Conservation (phyloP, 148 eudicot species). For the Vaccinium corymbosum region DNA sequence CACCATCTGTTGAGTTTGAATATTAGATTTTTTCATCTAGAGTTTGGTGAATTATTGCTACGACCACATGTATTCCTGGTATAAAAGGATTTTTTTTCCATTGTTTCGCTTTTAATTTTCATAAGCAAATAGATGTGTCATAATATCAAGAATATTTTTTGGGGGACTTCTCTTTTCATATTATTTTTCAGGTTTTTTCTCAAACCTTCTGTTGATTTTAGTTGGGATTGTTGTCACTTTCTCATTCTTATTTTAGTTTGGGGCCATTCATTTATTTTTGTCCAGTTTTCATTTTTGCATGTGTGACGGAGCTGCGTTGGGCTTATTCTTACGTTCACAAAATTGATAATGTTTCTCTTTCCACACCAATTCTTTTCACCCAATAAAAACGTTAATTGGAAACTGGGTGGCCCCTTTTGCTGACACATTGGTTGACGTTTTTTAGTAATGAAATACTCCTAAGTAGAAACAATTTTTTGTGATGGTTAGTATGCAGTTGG, state of each 20-base stretch:
- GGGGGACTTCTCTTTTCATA: background rate
- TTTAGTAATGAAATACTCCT: no score
- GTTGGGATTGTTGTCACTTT: background rate
- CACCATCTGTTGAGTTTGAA: background rate
- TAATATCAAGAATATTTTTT: no score
- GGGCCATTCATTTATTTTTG: background rate
- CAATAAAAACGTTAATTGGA: no score
- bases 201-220: background rate
- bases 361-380: no score
- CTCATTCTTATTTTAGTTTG: background rate
- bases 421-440: no score
- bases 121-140: background rate
- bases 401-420: no score
- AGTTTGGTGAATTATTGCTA: background rate
- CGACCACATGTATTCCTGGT: background rate
- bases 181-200: background rate
- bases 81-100: background rate
- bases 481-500: no score
- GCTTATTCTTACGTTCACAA: no score
- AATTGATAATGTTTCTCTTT: no score
- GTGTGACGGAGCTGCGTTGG: no score
- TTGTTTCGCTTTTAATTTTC: background rate
- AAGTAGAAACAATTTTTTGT: no score
- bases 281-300: no score
- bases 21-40: background rate